Evolutionary conservation across 495 filamentous ascomycete species (phyloP).

Genomic region (Penicillium odoratum): DNA sequence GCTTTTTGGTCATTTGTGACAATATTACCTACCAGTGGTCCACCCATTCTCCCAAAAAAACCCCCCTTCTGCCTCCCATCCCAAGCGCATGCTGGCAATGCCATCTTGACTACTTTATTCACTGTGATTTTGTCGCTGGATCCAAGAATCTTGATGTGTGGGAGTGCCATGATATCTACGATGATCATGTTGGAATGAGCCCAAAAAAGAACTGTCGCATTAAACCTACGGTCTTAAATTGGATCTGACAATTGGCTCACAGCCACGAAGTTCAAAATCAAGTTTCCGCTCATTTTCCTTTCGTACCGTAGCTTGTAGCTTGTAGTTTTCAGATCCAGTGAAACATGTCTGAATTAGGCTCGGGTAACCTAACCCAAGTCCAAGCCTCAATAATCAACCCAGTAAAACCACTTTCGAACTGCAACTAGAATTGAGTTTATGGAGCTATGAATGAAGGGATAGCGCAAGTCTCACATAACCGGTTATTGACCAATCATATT

Average conservation of each 20-base stretch:
- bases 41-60: slow-evolving; percentile 3
- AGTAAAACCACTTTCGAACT: no score
- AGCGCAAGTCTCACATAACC: no score
- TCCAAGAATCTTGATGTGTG: neutral
- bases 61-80: neutral
- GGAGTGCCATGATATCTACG: slow-evolving; percentile 6
- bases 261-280: no score
- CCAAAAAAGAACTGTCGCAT: neutral
- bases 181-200: slow-evolving; percentile 5
- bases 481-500: no score
- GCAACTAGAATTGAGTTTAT: no score
- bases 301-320: no score
- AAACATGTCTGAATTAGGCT: no score
- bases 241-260: neutral
- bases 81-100: slow-evolving; percentile 1
- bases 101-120: neutral
- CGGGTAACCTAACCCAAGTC: no score
- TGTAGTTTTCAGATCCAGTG: no score
- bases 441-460: no score
- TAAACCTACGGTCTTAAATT: neutral
- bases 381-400: no score
- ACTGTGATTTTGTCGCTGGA: neutral
- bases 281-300: no score
- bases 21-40: slow-evolving; percentile 27
- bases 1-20: slow-evolving; percentile 22